phyloP scores from a whole-genome alignment of 495 filamentous ascomycete species.

The Melanomma pulvis-pyrius region DNA sequence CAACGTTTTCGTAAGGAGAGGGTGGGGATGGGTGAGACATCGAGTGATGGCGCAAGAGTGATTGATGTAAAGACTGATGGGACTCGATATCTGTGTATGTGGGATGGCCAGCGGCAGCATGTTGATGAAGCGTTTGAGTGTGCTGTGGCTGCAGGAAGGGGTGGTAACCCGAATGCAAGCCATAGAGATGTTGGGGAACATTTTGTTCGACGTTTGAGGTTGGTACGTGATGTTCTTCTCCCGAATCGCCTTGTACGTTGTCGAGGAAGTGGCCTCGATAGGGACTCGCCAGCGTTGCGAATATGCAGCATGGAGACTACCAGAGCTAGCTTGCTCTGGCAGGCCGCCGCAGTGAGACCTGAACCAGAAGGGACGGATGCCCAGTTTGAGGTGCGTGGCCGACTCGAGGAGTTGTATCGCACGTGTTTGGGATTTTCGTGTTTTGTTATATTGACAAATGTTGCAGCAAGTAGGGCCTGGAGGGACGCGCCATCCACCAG shows the following conservation, averaged over 20 bases:
- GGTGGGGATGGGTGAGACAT: slow-evolving; percentile 36
- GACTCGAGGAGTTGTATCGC: slow-evolving; percentile 40
- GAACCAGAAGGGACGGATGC: slow-evolving; percentile 40
- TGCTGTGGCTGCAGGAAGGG: slow-evolving; percentile 37
- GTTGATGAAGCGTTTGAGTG: slow-evolving; percentile 33
- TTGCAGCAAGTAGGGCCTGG: slow-evolving; percentile 38
- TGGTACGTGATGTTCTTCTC: slow-evolving; percentile 38
- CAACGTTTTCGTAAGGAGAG: slow-evolving; percentile 20
- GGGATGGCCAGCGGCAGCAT: slow-evolving; percentile 20
- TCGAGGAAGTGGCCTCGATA: slow-evolving; percentile 63
- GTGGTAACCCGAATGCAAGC: slow-evolving; percentile 23
- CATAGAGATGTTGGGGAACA: slow-evolving; percentile 35
- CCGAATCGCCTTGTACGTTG: slow-evolving; percentile 58
- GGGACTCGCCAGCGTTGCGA: slow-evolving; percentile 67
- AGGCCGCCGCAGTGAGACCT: slow-evolving; percentile 55
- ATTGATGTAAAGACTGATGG: slow-evolving; percentile 31
- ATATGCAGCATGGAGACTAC: slow-evolving; percentile 71
- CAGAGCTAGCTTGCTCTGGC: slow-evolving; percentile 70
- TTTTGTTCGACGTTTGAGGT: slow-evolving; percentile 41
- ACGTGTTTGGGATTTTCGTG: slow-evolving; percentile 42
- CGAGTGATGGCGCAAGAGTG: slow-evolving; percentile 48
- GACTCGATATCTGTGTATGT: slow-evolving; percentile 33
- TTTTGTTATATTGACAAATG: slow-evolving; percentile 44
- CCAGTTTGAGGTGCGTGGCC: slow-evolving; percentile 36
- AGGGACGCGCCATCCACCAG: slow-evolving; percentile 39